Percentiles rank a stretch among this genome's conserved stretches.
Evolutionary conservation across 1,284 basidiomycete species (phyloP).

Genomic region (Sanghuangporus sanghuang): DNA sequence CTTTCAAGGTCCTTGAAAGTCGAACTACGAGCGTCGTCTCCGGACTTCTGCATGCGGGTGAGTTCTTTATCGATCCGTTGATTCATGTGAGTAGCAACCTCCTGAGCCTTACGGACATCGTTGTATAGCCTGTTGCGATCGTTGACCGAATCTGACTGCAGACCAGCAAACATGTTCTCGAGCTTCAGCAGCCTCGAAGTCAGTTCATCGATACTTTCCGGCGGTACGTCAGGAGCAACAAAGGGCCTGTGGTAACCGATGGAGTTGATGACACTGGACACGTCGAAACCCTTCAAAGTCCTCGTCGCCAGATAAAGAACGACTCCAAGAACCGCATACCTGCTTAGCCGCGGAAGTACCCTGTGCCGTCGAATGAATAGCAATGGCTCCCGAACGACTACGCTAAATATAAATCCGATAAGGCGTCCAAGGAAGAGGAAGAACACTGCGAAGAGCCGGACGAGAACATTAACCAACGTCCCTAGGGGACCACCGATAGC

Average conservation of each 20-base stretch:
- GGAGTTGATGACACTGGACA: not conserved
- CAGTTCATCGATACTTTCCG: slow-evolving; percentile 66
- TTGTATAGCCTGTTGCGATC: slow-evolving; percentile 45
- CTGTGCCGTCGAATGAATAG: slow-evolving; percentile 27
- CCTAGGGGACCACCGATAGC: slow-evolving; percentile 46
- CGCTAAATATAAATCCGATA: slow-evolving; percentile 39
- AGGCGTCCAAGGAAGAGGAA: slow-evolving; percentile 38
- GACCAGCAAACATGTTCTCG: slow-evolving; percentile 54
- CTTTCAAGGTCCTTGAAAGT: slow-evolving; percentile 42
- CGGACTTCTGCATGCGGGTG: slow-evolving; percentile 46
- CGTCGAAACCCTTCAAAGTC: not conserved
- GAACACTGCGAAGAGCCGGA: slow-evolving; percentile 28
- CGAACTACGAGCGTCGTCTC: slow-evolving; percentile 41
- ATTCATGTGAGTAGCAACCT: slow-evolving; percentile 47
- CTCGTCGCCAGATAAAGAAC: slow-evolving; percentile 3
- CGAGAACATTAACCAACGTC: slow-evolving; percentile 35
- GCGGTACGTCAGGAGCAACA: slow-evolving; percentile 52
- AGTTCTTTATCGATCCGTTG: slow-evolving; percentile 50
- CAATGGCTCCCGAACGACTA: slow-evolving; percentile 41
- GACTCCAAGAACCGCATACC: slow-evolving; percentile 34
- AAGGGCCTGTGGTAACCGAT: slow-evolving; percentile 14
- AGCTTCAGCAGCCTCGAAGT: slow-evolving; percentile 60
- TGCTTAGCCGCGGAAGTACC: slow-evolving; percentile 30
- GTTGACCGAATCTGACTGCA: slow-evolving; percentile 50
- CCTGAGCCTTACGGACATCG: slow-evolving; percentile 41